Conservation (phyloP, 768 basidiomycete species). For the Kwoniella heveanensis region DNA sequence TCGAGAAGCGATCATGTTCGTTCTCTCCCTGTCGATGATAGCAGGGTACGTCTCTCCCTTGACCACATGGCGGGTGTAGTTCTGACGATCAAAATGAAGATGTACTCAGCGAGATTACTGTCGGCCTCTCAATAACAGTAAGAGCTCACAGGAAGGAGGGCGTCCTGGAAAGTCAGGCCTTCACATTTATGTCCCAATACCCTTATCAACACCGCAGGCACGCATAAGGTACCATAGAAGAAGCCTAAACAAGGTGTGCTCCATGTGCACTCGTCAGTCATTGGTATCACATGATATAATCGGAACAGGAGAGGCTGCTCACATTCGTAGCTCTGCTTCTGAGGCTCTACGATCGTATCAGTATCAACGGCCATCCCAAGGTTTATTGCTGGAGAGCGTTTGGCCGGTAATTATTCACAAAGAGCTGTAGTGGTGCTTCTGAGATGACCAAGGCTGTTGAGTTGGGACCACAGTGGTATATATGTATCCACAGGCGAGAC, state of each 20-base stretch:
- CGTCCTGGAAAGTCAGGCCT: slow-evolving; percentile 70
- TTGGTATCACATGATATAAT: no score
- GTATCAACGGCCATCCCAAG: slow-evolving; percentile 13
- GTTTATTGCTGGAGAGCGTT: no score
- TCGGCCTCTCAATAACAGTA: no score
- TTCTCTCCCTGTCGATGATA: slow-evolving; percentile 66
- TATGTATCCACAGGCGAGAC: no score
- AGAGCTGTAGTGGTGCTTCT: no score
- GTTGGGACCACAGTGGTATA: no score
- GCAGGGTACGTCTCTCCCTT: slow-evolving; percentile 82
- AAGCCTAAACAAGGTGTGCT: slow-evolving; percentile 58
- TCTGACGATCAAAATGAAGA: slow-evolving; percentile 61
- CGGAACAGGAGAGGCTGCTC: not conserved
- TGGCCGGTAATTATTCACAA: no score
- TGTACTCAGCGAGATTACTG: no score
- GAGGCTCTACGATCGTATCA: not conserved
- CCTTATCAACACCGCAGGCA: slow-evolving; percentile 74
- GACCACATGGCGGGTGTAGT: slow-evolving; percentile 79
- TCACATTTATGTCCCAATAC: slow-evolving; percentile 72
- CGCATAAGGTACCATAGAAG: slow-evolving; percentile 89
- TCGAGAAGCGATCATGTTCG: slow-evolving; percentile 59
- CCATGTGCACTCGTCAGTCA: no score
- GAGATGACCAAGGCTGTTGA: no score
- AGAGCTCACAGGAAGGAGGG: slow-evolving; percentile 72
- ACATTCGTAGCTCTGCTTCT: slow-evolving; percentile 26